A percentile compares a stretch with the other conserved stretches of the same genome.
Evolutionary conservation across 2,329 filamentous ascomycete genomes (phyloP).

Genomic region (Cladosporium phlei): DNA sequence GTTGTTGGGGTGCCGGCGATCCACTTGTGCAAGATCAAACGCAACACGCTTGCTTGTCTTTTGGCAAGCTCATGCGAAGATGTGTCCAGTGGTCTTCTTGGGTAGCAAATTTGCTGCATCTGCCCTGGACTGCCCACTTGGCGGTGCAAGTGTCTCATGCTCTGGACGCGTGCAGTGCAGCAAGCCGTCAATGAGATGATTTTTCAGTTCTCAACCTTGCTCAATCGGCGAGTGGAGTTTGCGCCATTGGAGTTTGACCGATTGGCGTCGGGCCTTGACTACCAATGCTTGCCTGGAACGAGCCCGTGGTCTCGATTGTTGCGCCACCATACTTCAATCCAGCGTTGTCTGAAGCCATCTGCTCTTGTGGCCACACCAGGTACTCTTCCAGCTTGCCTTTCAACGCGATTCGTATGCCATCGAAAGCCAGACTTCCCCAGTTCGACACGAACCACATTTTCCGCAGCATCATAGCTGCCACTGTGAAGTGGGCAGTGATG

Average conservation of each 20-base stretch:
- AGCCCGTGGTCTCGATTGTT: constrained; percentile 4
- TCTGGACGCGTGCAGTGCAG: too few species aligned
- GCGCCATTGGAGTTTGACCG: constrained; percentile 8
- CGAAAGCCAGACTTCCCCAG: constrained; percentile 21
- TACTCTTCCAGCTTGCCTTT: constrained; percentile 1
- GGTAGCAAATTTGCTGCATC: not conserved
- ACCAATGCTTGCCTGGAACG: not conserved
- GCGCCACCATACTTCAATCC: constrained; percentile 7
- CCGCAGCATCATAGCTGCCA: constrained; percentile 16
- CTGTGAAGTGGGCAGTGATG: constrained; percentile 23
- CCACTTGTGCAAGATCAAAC: not conserved
- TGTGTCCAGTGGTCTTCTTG: not conserved
- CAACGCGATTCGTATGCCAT: constrained; percentile 17
- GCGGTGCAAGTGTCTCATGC: too few species aligned
- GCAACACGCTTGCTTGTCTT: not conserved
- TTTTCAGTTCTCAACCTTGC: too few species aligned
- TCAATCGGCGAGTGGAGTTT: constrained; percentile 9
- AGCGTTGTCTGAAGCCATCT: constrained; percentile 12
- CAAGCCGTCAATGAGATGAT: too few species aligned
- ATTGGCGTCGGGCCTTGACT: constrained; percentile 4
- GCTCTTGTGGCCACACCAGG: constrained; percentile 5
- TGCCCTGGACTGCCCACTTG: not conserved
- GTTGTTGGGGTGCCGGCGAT: not conserved
- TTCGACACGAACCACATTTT: constrained; percentile 20
- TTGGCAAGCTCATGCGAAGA: constrained; percentile 1